Percentiles rank a stretch among this genome's conserved stretches.
Evolutionary conservation across 139 green algal species (phyloP).

Genomic region (Micractinium conductrix): DNA sequence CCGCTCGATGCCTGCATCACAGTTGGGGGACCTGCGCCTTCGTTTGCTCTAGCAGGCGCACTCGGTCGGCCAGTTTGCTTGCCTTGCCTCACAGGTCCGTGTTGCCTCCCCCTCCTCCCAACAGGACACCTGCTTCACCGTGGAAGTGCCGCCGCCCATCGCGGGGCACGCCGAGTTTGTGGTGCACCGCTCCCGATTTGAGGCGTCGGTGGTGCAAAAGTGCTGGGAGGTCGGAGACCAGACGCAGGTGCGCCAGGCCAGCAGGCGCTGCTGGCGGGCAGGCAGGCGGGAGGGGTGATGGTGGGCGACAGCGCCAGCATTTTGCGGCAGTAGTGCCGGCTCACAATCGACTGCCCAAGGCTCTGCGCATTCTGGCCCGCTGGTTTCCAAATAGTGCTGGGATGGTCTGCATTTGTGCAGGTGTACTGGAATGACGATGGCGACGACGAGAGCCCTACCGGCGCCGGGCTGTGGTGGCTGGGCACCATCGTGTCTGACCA

Average conservation of each 20-base stretch:
- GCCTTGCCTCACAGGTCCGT: neutral
- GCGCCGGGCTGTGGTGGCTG: conserved; percentile 46
- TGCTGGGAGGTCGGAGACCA: conserved; percentile 46
- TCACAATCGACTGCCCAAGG: no score
- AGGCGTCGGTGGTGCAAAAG: conserved; percentile 17
- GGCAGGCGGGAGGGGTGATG: no score
- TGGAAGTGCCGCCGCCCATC: conserved; percentile 60
- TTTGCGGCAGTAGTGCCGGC: no score
- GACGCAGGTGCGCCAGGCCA: conserved; percentile 40
- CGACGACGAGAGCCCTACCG: conserved; percentile 28
- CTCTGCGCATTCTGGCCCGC: no score
- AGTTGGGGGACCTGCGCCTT: neutral
- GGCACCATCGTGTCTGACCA: conserved; percentile 35
- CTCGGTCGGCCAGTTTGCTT: no score
- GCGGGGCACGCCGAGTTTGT: conserved; percentile 69
- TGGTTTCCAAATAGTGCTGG: no score
- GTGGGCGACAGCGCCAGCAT: no score
- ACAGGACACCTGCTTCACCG: conserved; percentile 44
- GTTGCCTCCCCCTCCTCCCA: neutral
- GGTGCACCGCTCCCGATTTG: conserved; percentile 52
- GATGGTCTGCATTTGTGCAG: conserved; percentile 34
- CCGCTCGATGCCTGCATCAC: neutral
- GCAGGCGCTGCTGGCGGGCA: neutral
- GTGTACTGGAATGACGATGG: conserved; percentile 50
- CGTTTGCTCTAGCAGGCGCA: neutral